Evolutionary conservation across 768 basidiomycete species (phyloP), one percentile per base, ranked within the genome.

Genomic region (Paxillus rubicundulus): DNA sequence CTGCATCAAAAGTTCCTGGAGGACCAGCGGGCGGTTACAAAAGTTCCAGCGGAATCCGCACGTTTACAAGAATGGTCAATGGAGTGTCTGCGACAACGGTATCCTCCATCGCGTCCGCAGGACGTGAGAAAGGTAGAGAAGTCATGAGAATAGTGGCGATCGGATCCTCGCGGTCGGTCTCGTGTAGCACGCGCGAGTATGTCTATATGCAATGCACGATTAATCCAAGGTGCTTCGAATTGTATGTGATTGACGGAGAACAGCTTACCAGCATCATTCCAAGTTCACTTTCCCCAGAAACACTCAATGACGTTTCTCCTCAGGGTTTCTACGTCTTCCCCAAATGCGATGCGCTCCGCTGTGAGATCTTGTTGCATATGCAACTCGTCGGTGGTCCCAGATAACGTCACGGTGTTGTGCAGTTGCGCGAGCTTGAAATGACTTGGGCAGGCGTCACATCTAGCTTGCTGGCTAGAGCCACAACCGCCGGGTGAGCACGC

Each of bases 311-410:
- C 53, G 13, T 39, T 59, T 39, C 58, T 67, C 53, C 65, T 49
- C 47, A 63, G 61, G 47, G 43, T 43, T 21, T 60, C 52, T 32
- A 69, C 63, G 3, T 70, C 68, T 7, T 66, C 63, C 39, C 64
- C 61, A 49, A 75, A 61, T 16, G 66, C 61, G 28, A 80, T 63
- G 7, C 64, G 62, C 46, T 73, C 75, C 3, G 70, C 76, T 1
- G 72, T 74, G 17, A 89, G 69, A 50, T 82, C 86, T 53, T 90
- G 81, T 34, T 71, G 68, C 84, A 89, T 89, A 56, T 91, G 88
- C 20, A 71, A 52, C 52, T 82, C 77, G 51, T 77, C 77, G 1
- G 80, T 87, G 10, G 89, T 91, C 3, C 92, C 92, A 30, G 86
- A 85, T 38, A 94, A 69, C 0, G 92, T 90, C 1, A 79, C 80